These are phyloP conservation scores for Saccharum spontaneum DNA, from an alignment of 176 grass and related monocot species.

Conservation along the genomic window DNA sequence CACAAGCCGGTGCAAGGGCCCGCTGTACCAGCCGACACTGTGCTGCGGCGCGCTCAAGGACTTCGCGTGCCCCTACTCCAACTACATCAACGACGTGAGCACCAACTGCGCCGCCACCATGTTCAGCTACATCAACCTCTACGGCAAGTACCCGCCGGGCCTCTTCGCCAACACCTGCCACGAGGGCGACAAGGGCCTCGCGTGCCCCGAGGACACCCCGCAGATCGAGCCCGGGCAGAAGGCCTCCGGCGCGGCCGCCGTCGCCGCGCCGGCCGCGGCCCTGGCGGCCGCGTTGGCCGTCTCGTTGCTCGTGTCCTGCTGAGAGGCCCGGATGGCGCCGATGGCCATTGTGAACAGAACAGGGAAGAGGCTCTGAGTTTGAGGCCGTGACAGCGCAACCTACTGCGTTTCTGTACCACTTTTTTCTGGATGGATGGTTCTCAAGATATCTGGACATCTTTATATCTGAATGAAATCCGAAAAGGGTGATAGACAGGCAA, in stretches of 20 bases:
- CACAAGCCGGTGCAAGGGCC: conserved; percentile 74
- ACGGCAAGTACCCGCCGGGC: conserved; percentile 75
- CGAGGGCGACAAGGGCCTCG: conserved; percentile 47
- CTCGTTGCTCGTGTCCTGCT: conserved; percentile 21
- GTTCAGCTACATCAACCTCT: conserved; percentile 82
- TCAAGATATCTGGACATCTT: background rate
- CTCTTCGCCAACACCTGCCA: conserved; percentile 71
- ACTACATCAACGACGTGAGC: conserved; percentile 55
- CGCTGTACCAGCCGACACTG: conserved; percentile 42
- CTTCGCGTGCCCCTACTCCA: conserved; percentile 63
- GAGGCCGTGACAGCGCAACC: background rate
- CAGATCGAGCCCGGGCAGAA: conserved; percentile 26
- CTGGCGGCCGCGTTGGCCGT: background rate
- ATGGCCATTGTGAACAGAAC: background rate
- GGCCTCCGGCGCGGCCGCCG: background rate
- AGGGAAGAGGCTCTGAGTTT: background rate
- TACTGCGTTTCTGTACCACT: background rate
- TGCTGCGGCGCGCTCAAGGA: conserved; percentile 63
- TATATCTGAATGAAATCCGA: background rate
- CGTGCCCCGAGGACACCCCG: conserved; percentile 48
- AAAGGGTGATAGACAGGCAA: background rate
- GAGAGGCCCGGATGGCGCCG: background rate
- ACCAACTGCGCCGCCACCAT: conserved; percentile 66
- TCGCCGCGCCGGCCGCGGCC: background rate
- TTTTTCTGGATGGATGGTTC: conserved; percentile 14